phyloP scores from a whole-genome alignment of 2,329 filamentous ascomycete species.

The Teratosphaeria gauchensis region DNA sequence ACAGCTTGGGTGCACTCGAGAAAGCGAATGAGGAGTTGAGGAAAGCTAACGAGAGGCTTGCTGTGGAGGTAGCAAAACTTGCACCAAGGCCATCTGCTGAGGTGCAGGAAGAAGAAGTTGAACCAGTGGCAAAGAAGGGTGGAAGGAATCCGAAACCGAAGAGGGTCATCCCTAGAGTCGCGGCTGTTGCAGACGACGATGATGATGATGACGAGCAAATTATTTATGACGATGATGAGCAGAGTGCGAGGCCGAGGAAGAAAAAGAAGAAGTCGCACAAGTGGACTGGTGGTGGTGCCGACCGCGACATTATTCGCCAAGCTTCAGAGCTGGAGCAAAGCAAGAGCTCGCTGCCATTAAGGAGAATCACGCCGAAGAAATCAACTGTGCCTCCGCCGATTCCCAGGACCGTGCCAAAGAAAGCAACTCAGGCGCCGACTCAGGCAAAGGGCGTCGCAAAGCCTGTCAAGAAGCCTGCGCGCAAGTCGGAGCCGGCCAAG shows the following conservation, averaged over 20 bases:
- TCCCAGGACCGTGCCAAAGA: neutral
- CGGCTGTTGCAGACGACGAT: neutral
- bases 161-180: neutral
- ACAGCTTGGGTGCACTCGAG: slow-evolving; percentile 11
- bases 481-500: slow-evolving; percentile 1
- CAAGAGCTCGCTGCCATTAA: neutral
- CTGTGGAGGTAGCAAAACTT: slow-evolving; percentile 6
- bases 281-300: slow-evolving; percentile 5
- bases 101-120: neutral
- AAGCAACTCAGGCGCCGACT: neutral
- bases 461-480: neutral
- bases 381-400: neutral
- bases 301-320: slow-evolving; percentile 7
- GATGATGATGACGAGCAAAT: neutral
- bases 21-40: slow-evolving; percentile 10
- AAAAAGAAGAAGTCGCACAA: slow-evolving; percentile 6
- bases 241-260: neutral
- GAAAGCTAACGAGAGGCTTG: slow-evolving; percentile 10
- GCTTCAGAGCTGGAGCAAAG: neutral
- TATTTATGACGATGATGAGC: neutral
- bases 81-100: neutral
- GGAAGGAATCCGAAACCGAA: neutral
- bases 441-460: neutral
- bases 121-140: neutral
- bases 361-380: neutral